phyloP scores from a whole-genome alignment of 208 protist species.

The Crithidia mellificae region DNA sequence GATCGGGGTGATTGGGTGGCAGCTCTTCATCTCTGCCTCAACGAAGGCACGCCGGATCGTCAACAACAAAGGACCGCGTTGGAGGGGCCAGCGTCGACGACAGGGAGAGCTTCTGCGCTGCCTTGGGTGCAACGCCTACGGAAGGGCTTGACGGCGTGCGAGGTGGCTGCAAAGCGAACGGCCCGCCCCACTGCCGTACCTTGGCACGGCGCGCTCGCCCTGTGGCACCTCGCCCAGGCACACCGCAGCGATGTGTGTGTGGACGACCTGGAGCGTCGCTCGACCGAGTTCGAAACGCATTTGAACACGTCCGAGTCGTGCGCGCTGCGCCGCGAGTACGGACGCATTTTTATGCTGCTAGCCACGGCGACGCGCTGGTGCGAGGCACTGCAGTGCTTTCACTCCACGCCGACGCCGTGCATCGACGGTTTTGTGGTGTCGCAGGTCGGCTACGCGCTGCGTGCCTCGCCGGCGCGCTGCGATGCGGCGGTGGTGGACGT shows the following conservation, averaged over 20 bases:
- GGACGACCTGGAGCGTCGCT: too few species aligned
- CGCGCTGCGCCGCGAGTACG: conserved; percentile 31
- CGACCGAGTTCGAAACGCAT: too few species aligned
- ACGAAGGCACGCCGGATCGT: background rate
- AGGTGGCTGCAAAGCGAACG: conserved; percentile 5
- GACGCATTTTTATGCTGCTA: conserved; percentile 57
- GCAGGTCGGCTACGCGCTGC: conserved; percentile 53
- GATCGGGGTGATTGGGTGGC: conserved; percentile 53
- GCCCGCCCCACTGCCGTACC: background rate
- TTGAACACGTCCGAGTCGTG: background rate
- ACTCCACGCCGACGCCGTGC: conserved; percentile 16
- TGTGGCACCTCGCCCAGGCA: conserved; percentile 19
- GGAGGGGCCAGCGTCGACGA: too few species aligned
- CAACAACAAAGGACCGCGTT: background rate
- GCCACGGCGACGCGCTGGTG: conserved; percentile 50
- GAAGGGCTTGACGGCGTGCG: conserved; percentile 47
- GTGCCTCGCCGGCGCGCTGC: conserved; percentile 14
- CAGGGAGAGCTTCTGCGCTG: background rate
- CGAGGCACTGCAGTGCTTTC: conserved; percentile 56
- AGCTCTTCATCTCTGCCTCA: conserved; percentile 38
- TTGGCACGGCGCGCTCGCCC: conserved; percentile 35
- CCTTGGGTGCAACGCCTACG: conserved; percentile 39
- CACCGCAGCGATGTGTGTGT: background rate
- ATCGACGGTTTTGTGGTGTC: conserved; percentile 65
- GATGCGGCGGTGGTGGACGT: conserved; percentile 46